Base-by-base conservation (phyloP, 768 basidiomycete species). In the Panaeolus cyanescens region DNA sequence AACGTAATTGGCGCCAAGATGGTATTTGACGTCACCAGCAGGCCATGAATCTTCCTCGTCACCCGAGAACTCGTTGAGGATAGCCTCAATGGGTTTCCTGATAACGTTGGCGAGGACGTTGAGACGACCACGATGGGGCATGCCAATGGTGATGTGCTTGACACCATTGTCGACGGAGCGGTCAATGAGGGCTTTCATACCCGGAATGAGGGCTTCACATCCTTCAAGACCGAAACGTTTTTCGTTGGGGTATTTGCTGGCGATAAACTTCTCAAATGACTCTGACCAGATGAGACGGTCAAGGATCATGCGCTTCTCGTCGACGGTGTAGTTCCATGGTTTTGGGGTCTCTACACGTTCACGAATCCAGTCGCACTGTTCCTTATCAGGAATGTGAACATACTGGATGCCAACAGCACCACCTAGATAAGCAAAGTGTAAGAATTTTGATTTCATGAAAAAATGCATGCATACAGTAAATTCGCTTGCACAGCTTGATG, bases 201-300 rank as follows among this genome's bases (percentile, higher is more conserved):
- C 97, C 30, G 97, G 97, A 68, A 99, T 91, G 67, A 99, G 89
- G 30, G 94, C 86, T 77, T 99, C 97, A 76, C 95, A 97, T 59
- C 97, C 97, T 76, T 99, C 97, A 40, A 99, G 85, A 75, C 97
- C 97, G 76, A 99, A 99, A 53, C 97, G 91, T 78, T 99, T 99
- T 82, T 99, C 97, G 78, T 98, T 99, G 67, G 97, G 97, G 79
- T 93, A 97, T 75, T 99, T 99, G 83, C 88, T 92, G 20, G 95
- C 91, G 64, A 99, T 95, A 84, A 98, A 99, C 71, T 95, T 95
- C 76, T 99, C 97, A 71, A 99, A 99, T 4, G 93, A 91, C 70
- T 99, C 97, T n/a, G 96, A 99, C 97, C 97, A 99, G 73, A 99
- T 98, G 68, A 98, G 90, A 62, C 97, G 93, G 79, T 99, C 97